Evolutionary conservation across 352 stramenopile species (phyloP).

Genomic region (Saprolegnia parasitica): DNA sequence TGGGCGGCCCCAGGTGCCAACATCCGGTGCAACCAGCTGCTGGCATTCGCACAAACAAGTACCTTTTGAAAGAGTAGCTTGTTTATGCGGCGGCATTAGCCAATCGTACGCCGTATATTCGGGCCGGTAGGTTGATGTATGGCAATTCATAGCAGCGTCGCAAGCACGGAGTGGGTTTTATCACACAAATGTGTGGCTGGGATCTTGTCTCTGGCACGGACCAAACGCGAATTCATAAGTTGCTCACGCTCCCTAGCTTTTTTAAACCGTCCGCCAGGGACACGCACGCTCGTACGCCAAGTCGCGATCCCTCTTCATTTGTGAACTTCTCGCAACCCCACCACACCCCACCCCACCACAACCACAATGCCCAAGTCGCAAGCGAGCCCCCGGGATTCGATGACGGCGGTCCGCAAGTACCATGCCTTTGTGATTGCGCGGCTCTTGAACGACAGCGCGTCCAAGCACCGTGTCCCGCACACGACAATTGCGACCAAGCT

Average conservation of each 20-base stretch:
- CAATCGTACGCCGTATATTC: neutral
- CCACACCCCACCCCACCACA: too few relatives aligned
- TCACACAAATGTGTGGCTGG: neutral
- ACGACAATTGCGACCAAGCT: neutral
- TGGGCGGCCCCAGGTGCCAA: neutral
- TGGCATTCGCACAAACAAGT: neutral
- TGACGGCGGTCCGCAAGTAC: neutral
- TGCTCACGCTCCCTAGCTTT: neutral
- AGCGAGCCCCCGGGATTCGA: neutral
- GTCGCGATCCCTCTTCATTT: neutral
- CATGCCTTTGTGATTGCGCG: neutral
- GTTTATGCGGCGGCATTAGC: neutral
- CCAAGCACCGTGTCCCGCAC: neutral
- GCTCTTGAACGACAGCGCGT: neutral
- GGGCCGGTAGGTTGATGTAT: neutral
- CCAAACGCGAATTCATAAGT: neutral
- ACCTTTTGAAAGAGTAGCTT: neutral
- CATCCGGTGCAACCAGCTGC: neutral
- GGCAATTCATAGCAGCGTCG: neutral
- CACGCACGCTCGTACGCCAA: neutral
- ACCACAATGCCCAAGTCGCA: neutral
- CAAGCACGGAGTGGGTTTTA: neutral
- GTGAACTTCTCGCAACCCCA: neutral
- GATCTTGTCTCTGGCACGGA: neutral
- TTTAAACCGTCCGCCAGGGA: neutral